A percentile compares a stretch with the other conserved stretches of the same genome.
Conservation (phyloP, 768 basidiomycete species). For the Gloeophyllum trabeum region DNA sequence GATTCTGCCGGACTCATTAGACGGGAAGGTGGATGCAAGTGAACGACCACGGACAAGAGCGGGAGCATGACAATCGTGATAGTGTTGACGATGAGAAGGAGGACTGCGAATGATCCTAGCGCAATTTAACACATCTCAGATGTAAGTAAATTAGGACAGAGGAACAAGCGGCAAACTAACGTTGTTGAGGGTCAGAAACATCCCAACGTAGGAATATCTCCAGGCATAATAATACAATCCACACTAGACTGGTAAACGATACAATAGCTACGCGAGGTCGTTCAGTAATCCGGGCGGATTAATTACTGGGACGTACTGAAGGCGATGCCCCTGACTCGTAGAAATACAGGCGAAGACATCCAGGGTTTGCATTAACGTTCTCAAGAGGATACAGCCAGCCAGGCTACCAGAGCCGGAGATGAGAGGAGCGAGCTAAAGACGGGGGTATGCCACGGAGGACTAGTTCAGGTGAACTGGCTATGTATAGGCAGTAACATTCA, state of each 20-base stretch:
- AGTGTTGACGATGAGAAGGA: constrained; percentile 2
- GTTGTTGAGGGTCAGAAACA: not conserved
- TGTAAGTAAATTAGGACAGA: not conserved
- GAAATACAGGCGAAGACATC: not conserved
- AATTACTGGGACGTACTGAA: not conserved
- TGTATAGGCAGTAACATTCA: too few relatives aligned
- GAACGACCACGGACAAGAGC: not conserved
- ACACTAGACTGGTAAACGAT: not conserved
- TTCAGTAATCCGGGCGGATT: not conserved
- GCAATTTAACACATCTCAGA: not conserved
- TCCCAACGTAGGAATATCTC: not conserved
- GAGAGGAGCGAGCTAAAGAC: too few relatives aligned
- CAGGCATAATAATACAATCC: not conserved
- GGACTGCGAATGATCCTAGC: constrained; percentile 2
- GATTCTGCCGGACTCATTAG: constrained; percentile 21
- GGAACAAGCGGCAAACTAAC: not conserved
- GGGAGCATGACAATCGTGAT: constrained; percentile 1
- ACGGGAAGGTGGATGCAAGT: constrained; percentile 1
- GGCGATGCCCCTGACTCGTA: not conserved
- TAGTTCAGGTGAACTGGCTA: too few relatives aligned
- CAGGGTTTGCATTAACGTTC: too few relatives aligned
- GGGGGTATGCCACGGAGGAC: too few relatives aligned
- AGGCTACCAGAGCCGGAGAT: too few relatives aligned
- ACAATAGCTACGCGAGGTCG: not conserved
- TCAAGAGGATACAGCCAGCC: too few relatives aligned